Conservation (phyloP, 2,329 filamentous ascomycete genomes). For the Aspergillus aculeatinus region DNA sequence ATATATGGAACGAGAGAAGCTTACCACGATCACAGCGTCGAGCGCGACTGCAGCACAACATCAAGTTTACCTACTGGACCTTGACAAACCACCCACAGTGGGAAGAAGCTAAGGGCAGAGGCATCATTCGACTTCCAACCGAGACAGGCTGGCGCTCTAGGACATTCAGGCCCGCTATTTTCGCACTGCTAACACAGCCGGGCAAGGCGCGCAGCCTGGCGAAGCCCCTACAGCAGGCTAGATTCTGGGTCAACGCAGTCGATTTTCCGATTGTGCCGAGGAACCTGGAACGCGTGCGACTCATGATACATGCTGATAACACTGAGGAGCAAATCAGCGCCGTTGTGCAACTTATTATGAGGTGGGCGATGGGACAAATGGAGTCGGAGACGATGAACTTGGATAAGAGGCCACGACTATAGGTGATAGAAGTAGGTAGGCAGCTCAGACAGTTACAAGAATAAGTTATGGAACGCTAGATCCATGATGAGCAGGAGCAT, state of each 20-base stretch:
- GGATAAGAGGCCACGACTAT: background rate
- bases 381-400: background rate
- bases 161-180: slow-evolving; percentile 10
- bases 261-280: slow-evolving; percentile 9
- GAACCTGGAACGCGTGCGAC: slow-evolving; percentile 9
- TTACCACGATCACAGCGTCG: slow-evolving; percentile 8
- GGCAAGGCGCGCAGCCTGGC: background rate
- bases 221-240: background rate
- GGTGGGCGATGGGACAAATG: slow-evolving; percentile 5
- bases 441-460: background rate
- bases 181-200: slow-evolving; percentile 3
- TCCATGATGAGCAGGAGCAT: no score
- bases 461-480: background rate
- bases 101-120: slow-evolving; percentile 1
- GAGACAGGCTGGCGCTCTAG: slow-evolving; percentile 8
- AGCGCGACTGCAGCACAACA: slow-evolving; percentile 8
- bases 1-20: background rate
- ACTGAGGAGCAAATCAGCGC: slow-evolving; percentile 7
- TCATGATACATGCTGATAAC: slow-evolving; percentile 14
- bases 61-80: slow-evolving; percentile 9
- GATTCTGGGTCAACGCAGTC: slow-evolving; percentile 13
- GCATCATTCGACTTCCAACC: slow-evolving; percentile 7
- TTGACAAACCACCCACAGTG: slow-evolving; percentile 8
- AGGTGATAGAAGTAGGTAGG: no score
- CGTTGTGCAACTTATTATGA: slow-evolving; percentile 5